phyloP scores from a whole-genome alignment of 163 green algal species.

The Coccomyxa subellipsoidea region DNA sequence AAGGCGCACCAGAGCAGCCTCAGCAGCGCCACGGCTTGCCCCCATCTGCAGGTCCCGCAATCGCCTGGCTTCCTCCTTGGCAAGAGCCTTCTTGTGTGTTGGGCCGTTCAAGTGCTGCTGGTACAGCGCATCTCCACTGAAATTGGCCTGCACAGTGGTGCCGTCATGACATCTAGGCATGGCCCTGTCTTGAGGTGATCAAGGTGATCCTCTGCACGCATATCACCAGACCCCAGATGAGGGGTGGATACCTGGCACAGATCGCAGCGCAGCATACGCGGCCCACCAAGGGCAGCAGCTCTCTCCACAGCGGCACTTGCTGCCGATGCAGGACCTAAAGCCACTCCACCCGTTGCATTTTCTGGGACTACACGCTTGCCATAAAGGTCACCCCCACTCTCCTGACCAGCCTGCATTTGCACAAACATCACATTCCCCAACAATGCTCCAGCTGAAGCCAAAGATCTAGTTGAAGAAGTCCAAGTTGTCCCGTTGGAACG shows the following conservation, averaged over 20 bases:
- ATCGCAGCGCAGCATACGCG: slow-evolving; percentile 2
- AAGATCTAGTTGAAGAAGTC: no score
- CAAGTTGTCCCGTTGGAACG: no score
- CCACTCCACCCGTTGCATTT: not conserved
- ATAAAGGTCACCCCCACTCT: not conserved
- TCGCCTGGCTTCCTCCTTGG: slow-evolving; percentile 7
- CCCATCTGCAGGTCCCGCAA: slow-evolving; percentile 4
- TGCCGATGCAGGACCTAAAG: not conserved
- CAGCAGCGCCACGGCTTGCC: slow-evolving; percentile 6
- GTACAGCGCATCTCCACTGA: slow-evolving; percentile 11
- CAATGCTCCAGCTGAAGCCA: no score
- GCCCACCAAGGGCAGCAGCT: not conserved
- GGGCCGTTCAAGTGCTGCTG: slow-evolving; percentile 19
- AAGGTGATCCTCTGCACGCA: not conserved
- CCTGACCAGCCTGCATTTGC: not conserved
- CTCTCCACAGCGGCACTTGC: not conserved
- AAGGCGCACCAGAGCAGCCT: slow-evolving; percentile 16
- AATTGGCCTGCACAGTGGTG: slow-evolving; percentile 6
- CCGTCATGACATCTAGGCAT: no score
- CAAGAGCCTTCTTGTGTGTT: slow-evolving; percentile 16
- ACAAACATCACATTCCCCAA: not conserved
- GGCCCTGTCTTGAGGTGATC: no score
- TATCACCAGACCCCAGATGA: not conserved
- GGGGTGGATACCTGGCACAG: not conserved
- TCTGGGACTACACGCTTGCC: not conserved